Evolutionary conservation across 2,329 filamentous ascomycete genomes (phyloP).

Genomic region (Tolypocladium amazonense): DNA sequence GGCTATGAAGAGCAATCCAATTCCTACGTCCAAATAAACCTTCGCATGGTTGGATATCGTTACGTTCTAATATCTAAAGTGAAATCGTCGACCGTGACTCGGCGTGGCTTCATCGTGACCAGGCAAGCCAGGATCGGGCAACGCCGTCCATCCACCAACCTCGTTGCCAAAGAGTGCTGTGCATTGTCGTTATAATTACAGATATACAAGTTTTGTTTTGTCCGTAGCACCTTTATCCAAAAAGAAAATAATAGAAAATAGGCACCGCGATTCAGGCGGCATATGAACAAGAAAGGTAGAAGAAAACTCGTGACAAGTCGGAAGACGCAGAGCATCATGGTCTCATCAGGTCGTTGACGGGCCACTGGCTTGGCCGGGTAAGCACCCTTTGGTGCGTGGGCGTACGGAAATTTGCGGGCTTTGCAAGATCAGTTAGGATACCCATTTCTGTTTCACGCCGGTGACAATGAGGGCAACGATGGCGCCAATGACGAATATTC

Average conservation of each 20-base stretch:
- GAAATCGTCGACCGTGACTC: neutral
- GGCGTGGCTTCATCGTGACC: neutral
- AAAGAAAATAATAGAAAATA: neutral
- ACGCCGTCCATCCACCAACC: neutral
- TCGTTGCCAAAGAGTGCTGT: neutral
- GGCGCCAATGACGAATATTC: slow-evolving; percentile 41
- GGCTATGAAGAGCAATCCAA: neutral
- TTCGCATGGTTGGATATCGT: neutral
- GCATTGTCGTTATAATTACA: neutral
- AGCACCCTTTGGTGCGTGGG: neutral
- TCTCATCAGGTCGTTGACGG: neutral
- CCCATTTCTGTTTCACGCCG: slow-evolving; percentile 41
- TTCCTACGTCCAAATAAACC: neutral
- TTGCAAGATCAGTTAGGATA: slow-evolving; percentile 5
- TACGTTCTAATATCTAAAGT: neutral
- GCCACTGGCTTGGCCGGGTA: neutral
- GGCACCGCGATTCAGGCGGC: neutral
- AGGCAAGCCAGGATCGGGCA: neutral
- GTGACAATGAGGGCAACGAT: slow-evolving; percentile 40
- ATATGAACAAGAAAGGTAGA: neutral
- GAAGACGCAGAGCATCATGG: neutral
- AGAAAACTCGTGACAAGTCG: neutral
- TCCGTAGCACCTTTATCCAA: neutral
- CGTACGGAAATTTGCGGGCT: neutral
- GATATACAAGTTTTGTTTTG: neutral